Conservation (phyloP, 768 basidiomycete genomes). For the Kwoniella newhampshirensis region DNA sequence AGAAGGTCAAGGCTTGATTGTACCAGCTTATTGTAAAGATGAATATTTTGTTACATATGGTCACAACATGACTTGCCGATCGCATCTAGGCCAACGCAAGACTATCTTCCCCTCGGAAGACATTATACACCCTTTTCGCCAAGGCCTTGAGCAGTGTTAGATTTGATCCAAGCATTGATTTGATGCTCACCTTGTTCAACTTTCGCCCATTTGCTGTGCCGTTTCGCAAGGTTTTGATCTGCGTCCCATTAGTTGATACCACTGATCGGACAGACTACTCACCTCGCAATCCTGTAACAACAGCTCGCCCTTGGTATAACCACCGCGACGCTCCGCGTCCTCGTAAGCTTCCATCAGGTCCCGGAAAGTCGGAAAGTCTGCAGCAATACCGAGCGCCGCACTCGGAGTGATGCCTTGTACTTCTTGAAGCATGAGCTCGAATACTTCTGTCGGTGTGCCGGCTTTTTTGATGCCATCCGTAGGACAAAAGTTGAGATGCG, state of each 20-base stretch:
- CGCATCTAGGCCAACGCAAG: constrained; percentile 37
- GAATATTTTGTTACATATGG: constrained; percentile 6
- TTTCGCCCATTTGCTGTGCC: constrained; percentile 35
- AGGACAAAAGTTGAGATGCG: constrained; percentile 49
- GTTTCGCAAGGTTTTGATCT: constrained; percentile 38
- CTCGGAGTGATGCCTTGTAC: constrained; percentile 49
- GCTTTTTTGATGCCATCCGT: constrained; percentile 37
- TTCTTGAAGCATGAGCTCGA: constrained; percentile 52
- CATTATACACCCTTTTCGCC: constrained; percentile 38
- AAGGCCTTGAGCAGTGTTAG: constrained; percentile 23
- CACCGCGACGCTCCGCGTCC: constrained; percentile 35
- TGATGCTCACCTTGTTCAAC: constrained; percentile 29
- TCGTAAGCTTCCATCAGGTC: constrained; percentile 50
- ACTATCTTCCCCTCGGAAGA: constrained; percentile 41
- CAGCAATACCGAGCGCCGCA: constrained; percentile 43
- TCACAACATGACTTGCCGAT: no score
- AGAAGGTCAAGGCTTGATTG: constrained; percentile 24
- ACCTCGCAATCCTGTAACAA: constrained; percentile 48
- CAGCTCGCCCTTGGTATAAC: constrained; percentile 23
- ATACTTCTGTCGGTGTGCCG: constrained; percentile 27
- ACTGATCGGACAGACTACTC: constrained; percentile 7
- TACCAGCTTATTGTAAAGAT: neutral
- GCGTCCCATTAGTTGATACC: neutral
- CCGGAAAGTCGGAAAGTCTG: constrained; percentile 38
- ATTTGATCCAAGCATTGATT: neutral